A percentile compares a stretch with the other conserved stretches of the same genome.
These are phyloP conservation scores for Myxozyma udenii DNA, from an alignment of 805 yeast species.

Conservation along the genomic window DNA sequence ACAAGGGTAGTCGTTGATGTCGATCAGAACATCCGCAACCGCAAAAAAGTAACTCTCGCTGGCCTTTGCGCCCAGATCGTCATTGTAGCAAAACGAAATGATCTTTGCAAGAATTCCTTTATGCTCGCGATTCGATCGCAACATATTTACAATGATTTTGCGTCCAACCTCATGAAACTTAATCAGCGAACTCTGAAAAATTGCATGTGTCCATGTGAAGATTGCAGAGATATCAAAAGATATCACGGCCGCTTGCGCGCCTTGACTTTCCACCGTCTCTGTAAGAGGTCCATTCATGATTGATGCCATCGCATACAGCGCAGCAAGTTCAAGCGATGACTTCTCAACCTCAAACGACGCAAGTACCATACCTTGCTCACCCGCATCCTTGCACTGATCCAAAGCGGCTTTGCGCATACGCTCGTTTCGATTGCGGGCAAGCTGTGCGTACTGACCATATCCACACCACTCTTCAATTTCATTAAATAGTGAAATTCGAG, in stretches of 20 bases:
- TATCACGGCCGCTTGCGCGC: conserved; percentile 50
- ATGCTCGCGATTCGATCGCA: conserved; percentile 57
- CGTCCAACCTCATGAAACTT: conserved; percentile 65
- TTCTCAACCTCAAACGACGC: conserved; percentile 81
- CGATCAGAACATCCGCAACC: conserved; percentile 61
- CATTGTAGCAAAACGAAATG: conserved; percentile 66
- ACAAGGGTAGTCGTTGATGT: conserved; percentile 48
- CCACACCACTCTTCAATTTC: conserved; percentile 94
- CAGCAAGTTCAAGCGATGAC: conserved; percentile 62
- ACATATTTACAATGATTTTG: conserved; percentile 64
- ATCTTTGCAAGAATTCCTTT: conserved; percentile 55
- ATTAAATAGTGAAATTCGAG: conserved; percentile 75
- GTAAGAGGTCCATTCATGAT: conserved; percentile 67
- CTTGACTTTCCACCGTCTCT: conserved; percentile 36
- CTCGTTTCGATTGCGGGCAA: conserved; percentile 65
- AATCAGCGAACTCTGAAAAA: conserved; percentile 55
- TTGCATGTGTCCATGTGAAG: conserved; percentile 75
- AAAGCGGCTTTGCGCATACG: conserved; percentile 48
- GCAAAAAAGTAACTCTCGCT: conserved; percentile 69
- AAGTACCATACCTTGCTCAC: conserved; percentile 43
- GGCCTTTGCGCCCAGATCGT: conserved; percentile 49
- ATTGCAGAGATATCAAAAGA: conserved; percentile 70
- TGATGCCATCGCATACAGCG: conserved; percentile 80
- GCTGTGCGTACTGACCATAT: conserved; percentile 60
- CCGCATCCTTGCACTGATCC: conserved; percentile 42